Percentiles rank a stretch among this genome's conserved stretches.
These are phyloP conservation scores for Venturiaceae sp. DNA, from an alignment of 2,329 filamentous ascomycete genomes.

Conservation along the genomic window DNA sequence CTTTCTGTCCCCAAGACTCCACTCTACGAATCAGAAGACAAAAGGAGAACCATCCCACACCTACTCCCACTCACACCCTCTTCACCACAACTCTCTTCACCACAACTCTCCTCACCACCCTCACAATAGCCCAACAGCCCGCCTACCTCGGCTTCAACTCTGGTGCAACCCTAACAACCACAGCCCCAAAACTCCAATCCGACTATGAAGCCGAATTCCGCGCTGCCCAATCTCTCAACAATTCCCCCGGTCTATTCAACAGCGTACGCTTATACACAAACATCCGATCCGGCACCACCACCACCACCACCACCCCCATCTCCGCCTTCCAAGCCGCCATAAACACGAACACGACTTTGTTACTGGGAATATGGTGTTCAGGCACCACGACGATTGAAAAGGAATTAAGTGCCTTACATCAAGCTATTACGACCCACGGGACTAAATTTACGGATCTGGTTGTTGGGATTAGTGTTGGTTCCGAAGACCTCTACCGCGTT, in stretches of 20 bases:
- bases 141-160: slow-evolving; percentile 22
- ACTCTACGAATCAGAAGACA: too few species aligned
- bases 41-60: too few species aligned
- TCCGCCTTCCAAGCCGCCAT: slow-evolving; percentile 23
- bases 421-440: slow-evolving; percentile 22
- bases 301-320: neutral
- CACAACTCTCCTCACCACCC: too few species aligned
- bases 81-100: too few species aligned
- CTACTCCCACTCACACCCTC: too few species aligned
- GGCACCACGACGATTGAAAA: slow-evolving; percentile 16
- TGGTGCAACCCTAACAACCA: slow-evolving; percentile 18
- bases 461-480: slow-evolving; percentile 25
- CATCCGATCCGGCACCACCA: neutral
- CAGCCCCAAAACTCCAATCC: neutral
- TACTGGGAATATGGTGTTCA: slow-evolving; percentile 24
- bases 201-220: neutral
- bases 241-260: neutral
- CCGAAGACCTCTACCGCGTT: slow-evolving; percentile 51
- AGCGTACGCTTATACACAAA: neutral
- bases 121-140: too few species aligned
- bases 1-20: too few species aligned
- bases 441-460: slow-evolving; percentile 17
- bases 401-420: slow-evolving; percentile 22
- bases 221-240: neutral
- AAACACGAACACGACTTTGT: slow-evolving; percentile 23